These are phyloP conservation scores for Knoxia roxburghii DNA, from an alignment of 257 asterid species.

Conservation along the genomic window DNA sequence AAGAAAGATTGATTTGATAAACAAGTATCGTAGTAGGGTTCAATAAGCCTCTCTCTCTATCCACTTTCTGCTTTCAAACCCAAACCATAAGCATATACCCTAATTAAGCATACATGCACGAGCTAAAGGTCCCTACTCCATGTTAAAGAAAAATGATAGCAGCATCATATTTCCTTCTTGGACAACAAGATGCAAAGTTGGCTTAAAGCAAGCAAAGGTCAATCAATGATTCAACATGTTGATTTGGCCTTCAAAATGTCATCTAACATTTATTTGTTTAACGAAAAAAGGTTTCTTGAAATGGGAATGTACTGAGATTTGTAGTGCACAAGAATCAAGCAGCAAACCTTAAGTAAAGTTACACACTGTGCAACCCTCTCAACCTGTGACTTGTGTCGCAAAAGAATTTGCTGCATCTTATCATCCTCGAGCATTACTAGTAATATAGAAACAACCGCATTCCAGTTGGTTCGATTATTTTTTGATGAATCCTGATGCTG, in stretches of 20 bases:
- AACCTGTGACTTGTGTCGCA: slow-evolving; percentile 34
- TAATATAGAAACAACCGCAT: slow-evolving; percentile 36
- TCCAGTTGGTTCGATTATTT: slow-evolving; percentile 28
- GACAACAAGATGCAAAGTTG: not conserved
- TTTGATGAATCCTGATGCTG: slow-evolving; percentile 13
- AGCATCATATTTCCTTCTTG: not conserved
- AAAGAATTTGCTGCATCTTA: slow-evolving; percentile 43
- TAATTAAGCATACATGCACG: not conserved
- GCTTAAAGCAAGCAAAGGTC: not conserved
- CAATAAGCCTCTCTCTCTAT: not conserved
- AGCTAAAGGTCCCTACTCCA: not conserved
- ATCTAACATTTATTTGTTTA: not conserved
- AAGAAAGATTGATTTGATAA: not conserved
- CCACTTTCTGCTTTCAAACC: not conserved
- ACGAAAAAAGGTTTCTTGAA: not conserved
- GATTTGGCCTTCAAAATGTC: not conserved
- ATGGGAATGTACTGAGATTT: not conserved
- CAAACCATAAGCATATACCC: too few species aligned
- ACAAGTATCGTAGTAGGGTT: not conserved
- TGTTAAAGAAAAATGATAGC: not conserved
- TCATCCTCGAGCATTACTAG: slow-evolving; percentile 45
- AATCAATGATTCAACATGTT: not conserved
- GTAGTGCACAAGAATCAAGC: not conserved
- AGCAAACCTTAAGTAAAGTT: slow-evolving; percentile 44
- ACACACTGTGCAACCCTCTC: slow-evolving; percentile 32